phyloP scores from a whole-genome alignment of 1,284 basidiomycete species.

The Phylloboletellus chloephorus region DNA sequence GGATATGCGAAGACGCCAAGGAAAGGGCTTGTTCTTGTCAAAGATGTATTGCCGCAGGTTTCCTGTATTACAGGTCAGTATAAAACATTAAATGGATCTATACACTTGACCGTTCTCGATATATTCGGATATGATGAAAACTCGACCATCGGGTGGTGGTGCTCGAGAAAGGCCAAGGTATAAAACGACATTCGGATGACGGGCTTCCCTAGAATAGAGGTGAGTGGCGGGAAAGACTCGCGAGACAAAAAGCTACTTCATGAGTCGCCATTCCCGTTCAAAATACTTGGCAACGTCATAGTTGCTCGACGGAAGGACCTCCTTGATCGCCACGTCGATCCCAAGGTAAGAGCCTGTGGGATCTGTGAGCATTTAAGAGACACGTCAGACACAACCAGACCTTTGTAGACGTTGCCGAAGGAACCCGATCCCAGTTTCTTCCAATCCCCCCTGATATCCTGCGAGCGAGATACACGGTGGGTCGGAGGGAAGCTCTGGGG shows the following conservation, averaged over 20 bases:
- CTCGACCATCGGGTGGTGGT: constrained; percentile 74
- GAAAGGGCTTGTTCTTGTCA: constrained; percentile 73
- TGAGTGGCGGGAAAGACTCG: constrained; percentile 7
- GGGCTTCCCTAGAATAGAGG: constrained; percentile 50
- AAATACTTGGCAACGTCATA: constrained; percentile 98
- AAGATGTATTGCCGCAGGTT: constrained; percentile 87
- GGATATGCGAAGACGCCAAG: constrained; percentile 86
- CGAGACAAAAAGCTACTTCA: constrained; percentile 53
- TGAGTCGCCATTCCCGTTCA: constrained; percentile 93
- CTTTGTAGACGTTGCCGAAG: constrained; percentile 91
- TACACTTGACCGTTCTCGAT: constrained; percentile 61
- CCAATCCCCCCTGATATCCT: constrained; percentile 89
- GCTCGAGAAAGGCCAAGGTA: constrained; percentile 91
- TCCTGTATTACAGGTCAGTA: constrained; percentile 32
- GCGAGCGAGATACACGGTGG: constrained; percentile 9
- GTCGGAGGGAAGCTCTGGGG: neutral
- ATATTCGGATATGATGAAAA: constrained; percentile 88
- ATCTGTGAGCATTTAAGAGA: constrained; percentile 5
- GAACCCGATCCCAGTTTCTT: constrained; percentile 85
- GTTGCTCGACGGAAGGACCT: constrained; percentile 82
- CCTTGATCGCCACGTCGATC: constrained; percentile 95
- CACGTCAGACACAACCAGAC: constrained; percentile 35
- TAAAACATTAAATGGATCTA: neutral
- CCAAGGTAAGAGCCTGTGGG: constrained; percentile 80
- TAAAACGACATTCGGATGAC: constrained; percentile 91